These are phyloP conservation scores for Byssothecium circinans DNA, from an alignment of 2,329 filamentous ascomycete genomes.

Conservation along the genomic window DNA sequence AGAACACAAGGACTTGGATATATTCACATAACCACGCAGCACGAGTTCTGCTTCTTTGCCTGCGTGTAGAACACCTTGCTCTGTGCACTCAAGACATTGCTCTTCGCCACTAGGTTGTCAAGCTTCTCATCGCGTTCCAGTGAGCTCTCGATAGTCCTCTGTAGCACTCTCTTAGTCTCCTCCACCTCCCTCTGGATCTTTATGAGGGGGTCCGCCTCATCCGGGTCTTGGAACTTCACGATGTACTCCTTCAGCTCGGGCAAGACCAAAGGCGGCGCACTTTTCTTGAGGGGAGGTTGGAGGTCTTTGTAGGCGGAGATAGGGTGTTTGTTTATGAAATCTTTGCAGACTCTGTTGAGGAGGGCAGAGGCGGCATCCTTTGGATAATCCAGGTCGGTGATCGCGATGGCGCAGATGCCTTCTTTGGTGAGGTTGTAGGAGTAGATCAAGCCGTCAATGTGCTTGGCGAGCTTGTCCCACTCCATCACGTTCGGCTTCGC, in stretches of 20 bases:
- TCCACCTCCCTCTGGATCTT: slow-evolving; percentile 97
- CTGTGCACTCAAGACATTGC: slow-evolving; percentile 82
- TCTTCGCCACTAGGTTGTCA: slow-evolving; percentile 90
- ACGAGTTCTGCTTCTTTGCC: slow-evolving; percentile 65
- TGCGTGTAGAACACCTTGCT: slow-evolving; percentile 97
- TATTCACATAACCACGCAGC: slow-evolving; percentile 58
- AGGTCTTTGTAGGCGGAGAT: slow-evolving; percentile 62
- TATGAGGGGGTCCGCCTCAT: slow-evolving; percentile 87
- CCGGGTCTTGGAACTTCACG: slow-evolving; percentile 79
- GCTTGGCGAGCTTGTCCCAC: too few relatives aligned
- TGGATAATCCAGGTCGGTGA: slow-evolving; percentile 55
- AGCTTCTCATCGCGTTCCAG: slow-evolving; percentile 95
- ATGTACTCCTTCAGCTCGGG: slow-evolving; percentile 80
- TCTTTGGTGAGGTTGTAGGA: slow-evolving; percentile 50
- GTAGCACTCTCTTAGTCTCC: slow-evolving; percentile 94
- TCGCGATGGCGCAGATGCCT: slow-evolving; percentile 52
- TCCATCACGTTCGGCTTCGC: slow-evolving; percentile 79
- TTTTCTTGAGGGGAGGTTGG: slow-evolving; percentile 36
- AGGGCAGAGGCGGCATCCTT: slow-evolving; percentile 76
- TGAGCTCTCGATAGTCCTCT: slow-evolving; percentile 92
- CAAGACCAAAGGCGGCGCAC: slow-evolving; percentile 54
- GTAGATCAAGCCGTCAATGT: slow-evolving; percentile 39
- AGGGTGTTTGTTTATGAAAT: slow-evolving; percentile 79
- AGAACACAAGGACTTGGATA: background rate
- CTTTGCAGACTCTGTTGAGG: slow-evolving; percentile 82